phyloP scores from a whole-genome alignment of 2,329 filamentous ascomycete genomes.

The Colletotrichum sp. region DNA sequence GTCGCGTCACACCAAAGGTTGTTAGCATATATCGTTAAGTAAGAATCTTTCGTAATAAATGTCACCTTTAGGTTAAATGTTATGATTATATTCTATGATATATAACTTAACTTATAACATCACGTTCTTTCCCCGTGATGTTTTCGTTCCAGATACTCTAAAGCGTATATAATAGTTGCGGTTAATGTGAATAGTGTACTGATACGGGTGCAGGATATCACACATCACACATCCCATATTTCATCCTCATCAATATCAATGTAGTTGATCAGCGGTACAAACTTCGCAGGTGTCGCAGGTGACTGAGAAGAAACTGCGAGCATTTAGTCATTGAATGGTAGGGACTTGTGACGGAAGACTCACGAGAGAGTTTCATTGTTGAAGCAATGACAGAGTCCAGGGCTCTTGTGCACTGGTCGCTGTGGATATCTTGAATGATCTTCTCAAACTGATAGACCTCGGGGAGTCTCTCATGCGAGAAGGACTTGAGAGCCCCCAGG shows the following conservation, averaged over 20 bases:
- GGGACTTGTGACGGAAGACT: background rate
- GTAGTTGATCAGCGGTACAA: background rate
- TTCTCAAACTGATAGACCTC: background rate
- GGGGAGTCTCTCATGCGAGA: background rate
- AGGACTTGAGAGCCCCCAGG: background rate
- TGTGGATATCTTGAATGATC: background rate
- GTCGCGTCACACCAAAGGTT: background rate
- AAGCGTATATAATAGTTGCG: too few species aligned
- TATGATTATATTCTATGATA: rapidly evolving
- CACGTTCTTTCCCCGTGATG: background rate
- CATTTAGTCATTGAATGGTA: rapidly evolving
- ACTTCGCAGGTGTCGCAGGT: background rate
- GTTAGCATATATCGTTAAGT: rapidly evolving
- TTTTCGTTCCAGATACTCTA: rapidly evolving
- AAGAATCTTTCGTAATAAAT: rapidly evolving
- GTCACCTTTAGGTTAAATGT: rapidly evolving
- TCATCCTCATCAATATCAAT: background rate
- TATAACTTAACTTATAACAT: rapidly evolving
- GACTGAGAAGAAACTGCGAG: background rate
- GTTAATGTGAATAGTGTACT: rapidly evolving
- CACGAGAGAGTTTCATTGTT: background rate
- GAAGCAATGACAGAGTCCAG: background rate
- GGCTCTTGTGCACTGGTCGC: background rate
- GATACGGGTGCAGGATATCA: background rate
- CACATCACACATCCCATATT: background rate